Evolutionary conservation across 2,329 filamentous ascomycete genomes (phyloP).

Genomic region (Dactylellina parvicollis): DNA sequence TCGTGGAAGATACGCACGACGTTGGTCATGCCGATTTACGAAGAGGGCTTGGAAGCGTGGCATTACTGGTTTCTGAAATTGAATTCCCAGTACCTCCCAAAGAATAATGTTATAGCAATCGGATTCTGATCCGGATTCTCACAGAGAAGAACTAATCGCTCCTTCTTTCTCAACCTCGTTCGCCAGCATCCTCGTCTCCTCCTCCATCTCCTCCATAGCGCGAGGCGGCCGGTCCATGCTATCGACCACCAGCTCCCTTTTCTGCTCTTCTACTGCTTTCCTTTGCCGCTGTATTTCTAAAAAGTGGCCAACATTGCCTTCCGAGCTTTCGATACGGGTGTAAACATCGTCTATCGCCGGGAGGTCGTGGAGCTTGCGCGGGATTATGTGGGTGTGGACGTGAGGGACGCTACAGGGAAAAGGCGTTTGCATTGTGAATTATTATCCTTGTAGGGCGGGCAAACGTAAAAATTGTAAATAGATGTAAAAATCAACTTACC

Average conservation of each 20-base stretch:
- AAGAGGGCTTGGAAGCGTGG: conserved; percentile 86
- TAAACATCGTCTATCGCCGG: conserved; percentile 80
- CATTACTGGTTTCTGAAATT: conserved; percentile 77
- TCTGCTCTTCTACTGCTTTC: conserved; percentile 62
- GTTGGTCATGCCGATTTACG: conserved; percentile 90
- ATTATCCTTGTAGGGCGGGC: too few species aligned
- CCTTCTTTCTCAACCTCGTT: conserved; percentile 62
- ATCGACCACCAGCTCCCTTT: conserved; percentile 60
- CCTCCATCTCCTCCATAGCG: conserved; percentile 77
- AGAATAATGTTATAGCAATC: background rate
- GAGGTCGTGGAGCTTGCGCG: conserved; percentile 70
- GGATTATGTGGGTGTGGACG: conserved; percentile 92
- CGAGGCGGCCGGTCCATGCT: conserved; percentile 72
- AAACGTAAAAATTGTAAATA: conserved; percentile 1
- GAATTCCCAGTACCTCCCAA: conserved; percentile 54
- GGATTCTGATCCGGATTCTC: background rate
- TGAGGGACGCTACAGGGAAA: conserved; percentile 72
- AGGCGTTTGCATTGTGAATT: too few species aligned
- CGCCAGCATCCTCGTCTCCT: conserved; percentile 77
- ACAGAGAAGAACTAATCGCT: background rate
- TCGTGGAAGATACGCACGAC: conserved; percentile 98
- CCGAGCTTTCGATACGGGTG: conserved; percentile 80
- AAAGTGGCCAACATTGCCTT: conserved; percentile 80
- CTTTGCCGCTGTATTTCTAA: conserved; percentile 64
- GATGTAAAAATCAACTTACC: conserved; percentile 59